These are phyloP conservation scores for Trichoderma sp. DNA, from an alignment of 2,329 filamentous ascomycete species.

Conservation along the genomic window DNA sequence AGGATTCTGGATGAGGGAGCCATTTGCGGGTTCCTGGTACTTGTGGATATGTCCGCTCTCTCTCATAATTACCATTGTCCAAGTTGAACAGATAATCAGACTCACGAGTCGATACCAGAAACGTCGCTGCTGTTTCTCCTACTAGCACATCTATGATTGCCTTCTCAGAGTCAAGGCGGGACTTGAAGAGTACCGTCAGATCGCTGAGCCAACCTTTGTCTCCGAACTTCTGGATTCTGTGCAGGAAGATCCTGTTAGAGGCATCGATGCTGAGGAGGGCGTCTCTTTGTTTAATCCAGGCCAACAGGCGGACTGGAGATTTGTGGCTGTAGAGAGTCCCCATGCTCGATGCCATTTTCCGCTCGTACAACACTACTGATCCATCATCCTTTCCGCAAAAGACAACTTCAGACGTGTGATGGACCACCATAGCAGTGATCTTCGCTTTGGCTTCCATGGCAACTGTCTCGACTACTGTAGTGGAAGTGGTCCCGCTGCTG, in stretches of 20 bases:
- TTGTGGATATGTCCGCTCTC: conserved; percentile 27
- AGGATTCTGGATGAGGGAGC: conserved; percentile 30
- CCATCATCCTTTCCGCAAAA: conserved; percentile 44
- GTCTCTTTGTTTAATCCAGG: conserved; percentile 32
- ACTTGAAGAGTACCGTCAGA: conserved; percentile 28
- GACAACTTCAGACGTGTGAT: conserved; percentile 32
- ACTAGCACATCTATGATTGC: conserved; percentile 34
- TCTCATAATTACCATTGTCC: conserved; percentile 30
- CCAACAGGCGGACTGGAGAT: conserved; percentile 33
- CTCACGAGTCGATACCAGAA: conserved; percentile 37
- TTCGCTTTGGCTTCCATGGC: conserved; percentile 32
- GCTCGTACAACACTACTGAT: conserved; percentile 36
- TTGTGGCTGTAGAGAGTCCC: conserved; percentile 36
- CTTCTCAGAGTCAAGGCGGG: conserved; percentile 29
- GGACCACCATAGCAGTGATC: conserved; percentile 36
- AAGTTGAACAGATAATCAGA: conserved; percentile 37
- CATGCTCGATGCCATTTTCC: conserved; percentile 32
- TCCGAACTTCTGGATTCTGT: conserved; percentile 26
- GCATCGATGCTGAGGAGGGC: conserved; percentile 35
- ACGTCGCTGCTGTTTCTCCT: conserved; percentile 28
- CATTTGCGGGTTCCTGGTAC: conserved; percentile 20
- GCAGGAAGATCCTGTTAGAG: conserved; percentile 32
- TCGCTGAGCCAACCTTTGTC: conserved; percentile 21
- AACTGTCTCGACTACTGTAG: conserved; percentile 31
- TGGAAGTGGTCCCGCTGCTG: conserved; percentile 31